Evolutionary conservation across 140 eudicot genomes (phyloP).

Genomic region (Artemisia princeps): DNA sequence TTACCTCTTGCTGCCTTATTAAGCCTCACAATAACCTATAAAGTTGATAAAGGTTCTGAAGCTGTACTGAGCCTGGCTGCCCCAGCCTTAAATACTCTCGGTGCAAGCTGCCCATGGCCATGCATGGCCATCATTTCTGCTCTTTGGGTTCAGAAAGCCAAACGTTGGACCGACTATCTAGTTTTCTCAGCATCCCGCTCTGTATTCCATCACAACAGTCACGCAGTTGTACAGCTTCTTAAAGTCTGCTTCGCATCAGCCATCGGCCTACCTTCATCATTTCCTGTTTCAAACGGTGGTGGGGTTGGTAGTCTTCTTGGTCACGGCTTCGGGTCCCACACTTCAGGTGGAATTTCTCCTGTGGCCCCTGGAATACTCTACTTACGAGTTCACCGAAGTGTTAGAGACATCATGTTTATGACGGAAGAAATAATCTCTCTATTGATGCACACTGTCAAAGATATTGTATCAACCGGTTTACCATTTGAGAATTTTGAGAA

Average conservation of each 20-base stretch:
- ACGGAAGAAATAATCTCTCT: conserved; percentile 66
- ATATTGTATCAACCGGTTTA: conserved; percentile 41
- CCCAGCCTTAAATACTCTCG: conserved; percentile 63
- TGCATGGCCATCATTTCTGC: conserved; percentile 87
- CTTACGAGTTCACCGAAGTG: conserved; percentile 66
- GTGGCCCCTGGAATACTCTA: conserved; percentile 97
- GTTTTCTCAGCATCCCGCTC: conserved; percentile 79
- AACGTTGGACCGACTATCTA: conserved; percentile 86
- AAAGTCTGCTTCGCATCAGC: conserved; percentile 65
- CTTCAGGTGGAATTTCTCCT: conserved; percentile 62
- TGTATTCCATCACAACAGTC: conserved; percentile 73
- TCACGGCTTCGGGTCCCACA: conserved; percentile 82
- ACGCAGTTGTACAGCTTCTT: conserved; percentile 78
- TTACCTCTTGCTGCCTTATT: conserved; percentile 87
- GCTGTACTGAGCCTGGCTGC: conserved; percentile 59
- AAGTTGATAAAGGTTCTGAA: conserved; percentile 59
- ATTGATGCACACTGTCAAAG: conserved; percentile 61
- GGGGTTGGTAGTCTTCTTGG: conserved; percentile 88
- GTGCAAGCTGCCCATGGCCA: conserved; percentile 90
- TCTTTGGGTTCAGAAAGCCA: conserved; percentile 90
- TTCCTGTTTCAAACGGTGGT: conserved; percentile 36
- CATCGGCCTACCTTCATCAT: conserved; percentile 51
- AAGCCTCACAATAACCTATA: conserved; percentile 92
- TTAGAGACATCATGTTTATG: conserved; percentile 57
- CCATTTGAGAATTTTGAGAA: conserved; percentile 35